A percentile compares a stretch with the other conserved stretches of the same genome.
These are phyloP conservation scores for Pythium folliculosum DNA, from an alignment of 352 stramenopile species.

Conservation along the genomic window DNA sequence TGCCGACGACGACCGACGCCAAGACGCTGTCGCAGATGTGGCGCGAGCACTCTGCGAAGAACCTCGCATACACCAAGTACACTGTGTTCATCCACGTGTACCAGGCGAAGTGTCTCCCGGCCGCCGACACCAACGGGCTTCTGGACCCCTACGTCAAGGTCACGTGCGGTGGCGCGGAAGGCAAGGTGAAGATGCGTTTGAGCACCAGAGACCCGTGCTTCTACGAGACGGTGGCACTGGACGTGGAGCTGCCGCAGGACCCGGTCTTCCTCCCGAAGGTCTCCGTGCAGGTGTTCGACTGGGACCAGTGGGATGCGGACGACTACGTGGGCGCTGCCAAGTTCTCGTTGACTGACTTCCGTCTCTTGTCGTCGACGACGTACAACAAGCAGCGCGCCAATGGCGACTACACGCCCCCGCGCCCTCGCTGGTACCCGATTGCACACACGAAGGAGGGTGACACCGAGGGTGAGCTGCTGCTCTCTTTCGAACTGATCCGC, in stretches of 20 bases:
- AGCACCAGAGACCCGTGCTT: conserved; percentile 80
- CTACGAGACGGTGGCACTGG: conserved; percentile 81
- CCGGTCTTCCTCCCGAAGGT: conserved; percentile 67
- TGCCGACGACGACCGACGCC: conserved; percentile 35
- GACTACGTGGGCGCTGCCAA: conserved; percentile 70
- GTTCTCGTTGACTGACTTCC: conserved; percentile 61
- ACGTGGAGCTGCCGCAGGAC: conserved; percentile 75
- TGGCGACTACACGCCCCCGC: conserved; percentile 56
- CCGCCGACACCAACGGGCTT: conserved; percentile 72
- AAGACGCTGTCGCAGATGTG: conserved; percentile 49
- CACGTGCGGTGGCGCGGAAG: conserved; percentile 73
- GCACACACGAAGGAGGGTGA: conserved; percentile 56
- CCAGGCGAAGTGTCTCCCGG: conserved; percentile 69
- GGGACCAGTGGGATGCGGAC: conserved; percentile 70
- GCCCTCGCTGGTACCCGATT: conserved; percentile 77
- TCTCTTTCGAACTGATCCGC: conserved; percentile 77
- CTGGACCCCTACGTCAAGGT: conserved; percentile 86
- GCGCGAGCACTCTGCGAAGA: conserved; percentile 55
- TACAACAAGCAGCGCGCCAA: conserved; percentile 54
- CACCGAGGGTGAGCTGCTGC: conserved; percentile 72
- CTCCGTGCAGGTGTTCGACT: conserved; percentile 76
- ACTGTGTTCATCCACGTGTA: conserved; percentile 84
- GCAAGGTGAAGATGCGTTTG: conserved; percentile 57
- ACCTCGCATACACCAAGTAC: conserved; percentile 74
- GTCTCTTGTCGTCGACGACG: conserved; percentile 52